These are phyloP conservation scores for Miscanthus lutarioriparius DNA, from an alignment of 176 grass and related monocot species.

Conservation along the genomic window DNA sequence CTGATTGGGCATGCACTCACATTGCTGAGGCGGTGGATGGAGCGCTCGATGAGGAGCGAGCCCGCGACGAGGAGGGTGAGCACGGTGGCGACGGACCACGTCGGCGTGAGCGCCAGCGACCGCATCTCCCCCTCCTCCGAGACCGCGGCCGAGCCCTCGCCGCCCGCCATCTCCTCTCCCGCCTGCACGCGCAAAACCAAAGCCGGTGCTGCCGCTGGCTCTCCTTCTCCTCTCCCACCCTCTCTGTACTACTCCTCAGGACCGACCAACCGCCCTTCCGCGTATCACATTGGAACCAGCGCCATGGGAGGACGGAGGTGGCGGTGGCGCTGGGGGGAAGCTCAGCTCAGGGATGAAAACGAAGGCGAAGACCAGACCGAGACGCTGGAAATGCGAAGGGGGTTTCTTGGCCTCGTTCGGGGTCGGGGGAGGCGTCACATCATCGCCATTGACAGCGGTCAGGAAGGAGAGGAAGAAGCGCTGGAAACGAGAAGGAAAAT, in stretches of 20 bases:
- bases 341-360: neutral
- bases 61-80: constrained; percentile 81
- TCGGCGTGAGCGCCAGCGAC: constrained; percentile 85
- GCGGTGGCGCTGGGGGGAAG: neutral
- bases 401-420: neutral
- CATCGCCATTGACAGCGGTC: constrained; percentile 16
- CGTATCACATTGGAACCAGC: neutral
- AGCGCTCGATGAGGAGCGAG: constrained; percentile 93
- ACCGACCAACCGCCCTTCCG: neutral
- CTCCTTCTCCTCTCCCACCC: neutral
- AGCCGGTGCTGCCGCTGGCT: neutral
- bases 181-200: neutral
- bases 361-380: neutral
- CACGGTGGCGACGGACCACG: constrained; percentile 96
- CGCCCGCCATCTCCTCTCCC: constrained; percentile 39
- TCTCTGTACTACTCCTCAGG: constrained; percentile 6
- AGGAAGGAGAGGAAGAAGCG: neutral
- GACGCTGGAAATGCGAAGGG: neutral
- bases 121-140: constrained; percentile 49
- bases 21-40: constrained; percentile 83
- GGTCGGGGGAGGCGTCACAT: neutral
- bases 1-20: constrained; percentile 41
- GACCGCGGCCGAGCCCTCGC: constrained; percentile 14
- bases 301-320: neutral
- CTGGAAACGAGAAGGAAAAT: constrained; percentile 15